Base-by-base conservation (phyloP, 2,329 filamentous ascomycete species). In the Blumeriella jaapii region DNA sequence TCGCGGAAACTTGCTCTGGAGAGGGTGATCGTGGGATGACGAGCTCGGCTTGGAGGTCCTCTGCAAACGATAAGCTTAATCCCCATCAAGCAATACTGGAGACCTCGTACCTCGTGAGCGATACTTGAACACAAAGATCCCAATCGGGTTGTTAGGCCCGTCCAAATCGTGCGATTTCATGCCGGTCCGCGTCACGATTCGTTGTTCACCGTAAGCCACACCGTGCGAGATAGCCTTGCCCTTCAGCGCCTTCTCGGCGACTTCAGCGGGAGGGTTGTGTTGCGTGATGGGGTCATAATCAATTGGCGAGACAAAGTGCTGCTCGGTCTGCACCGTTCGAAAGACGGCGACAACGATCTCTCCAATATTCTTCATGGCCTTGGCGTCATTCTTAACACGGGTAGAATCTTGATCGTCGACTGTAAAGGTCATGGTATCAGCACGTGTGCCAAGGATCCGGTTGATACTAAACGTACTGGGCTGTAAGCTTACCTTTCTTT, bases 11-110 rank as follows among this genome's bases (percentile, higher is more conserved):
- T 9, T 22, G 7, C 6, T 39, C 40, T 8, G 44, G 46, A 9
- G 48, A 45, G 24, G 46, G 41, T 9, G 42, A 39, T 3, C 42
- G 42, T 12, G 46, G 44, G 11, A 50, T 48, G 6, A 48, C 42
- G 5, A 51, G 20, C 20, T 49, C 45, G 22, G 40, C 25, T 33
- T 44, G 30, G 4, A 50, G 39, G 8, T 36, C 44, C 19, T 44
- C 44, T 50, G 9, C 10, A 4, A 15, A 20, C n/a, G 3, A 23
- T 38, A 6, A 32, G 31, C 19, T 16, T 8, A 10, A n/a, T 11
- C n/a, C n/a, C n/a, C n/a, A 5, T 3, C 6, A 16, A 8, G 12
- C 18, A 2, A 9, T 22, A 12, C 6, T 5, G 8, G 9, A 8
- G 23, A 9, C 6, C 11, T 13, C 31, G 8, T 17, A 45, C 40